Percentiles rank a stretch among this genome's conserved stretches.
Evolutionary conservation across 2,329 filamentous ascomycete species (phyloP).

Genomic region (Cladophialophora bantiana): DNA sequence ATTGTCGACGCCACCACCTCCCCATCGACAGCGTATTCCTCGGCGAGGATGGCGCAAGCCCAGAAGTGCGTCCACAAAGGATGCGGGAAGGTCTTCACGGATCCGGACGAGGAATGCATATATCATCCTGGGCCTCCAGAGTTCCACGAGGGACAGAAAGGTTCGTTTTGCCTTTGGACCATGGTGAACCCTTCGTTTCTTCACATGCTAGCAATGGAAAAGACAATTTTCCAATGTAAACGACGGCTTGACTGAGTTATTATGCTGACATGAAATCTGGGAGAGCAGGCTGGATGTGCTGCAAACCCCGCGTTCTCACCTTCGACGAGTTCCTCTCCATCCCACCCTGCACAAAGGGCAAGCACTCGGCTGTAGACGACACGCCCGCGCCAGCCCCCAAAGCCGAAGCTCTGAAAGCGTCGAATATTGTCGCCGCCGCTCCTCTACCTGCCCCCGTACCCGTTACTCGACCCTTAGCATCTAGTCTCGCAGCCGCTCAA

Average conservation of each 20-base stretch:
- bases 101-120: constrained; percentile 80
- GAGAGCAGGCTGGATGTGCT: constrained; percentile 90
- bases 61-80: constrained; percentile 93
- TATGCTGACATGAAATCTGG: not conserved
- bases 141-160: constrained; percentile 99
- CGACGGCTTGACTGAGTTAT: not conserved
- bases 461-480: constrained; percentile 38
- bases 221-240: constrained; percentile 35
- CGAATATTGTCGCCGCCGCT: constrained; percentile 32
- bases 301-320: constrained; percentile 93
- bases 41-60: constrained; percentile 27
- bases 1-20: not conserved
- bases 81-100: constrained; percentile 86
- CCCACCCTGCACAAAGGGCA: constrained; percentile 88
- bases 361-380: constrained; percentile 87
- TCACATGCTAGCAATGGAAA: constrained; percentile 34
- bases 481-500: constrained; percentile 44
- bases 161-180: constrained; percentile 55
- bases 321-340: constrained; percentile 98
- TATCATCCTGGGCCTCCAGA: constrained; percentile 94
- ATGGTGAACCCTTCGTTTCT: constrained; percentile 1
- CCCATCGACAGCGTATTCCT: not conserved
- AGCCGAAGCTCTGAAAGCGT: constrained; percentile 34
- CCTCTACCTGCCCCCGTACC: constrained; percentile 34
- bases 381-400: constrained; percentile 58